A percentile compares a stretch with the other conserved stretches of the same genome.
phyloP scores from a whole-genome alignment of 169 alveolate genomes.

The Cyclospora cayetanensis region DNA sequence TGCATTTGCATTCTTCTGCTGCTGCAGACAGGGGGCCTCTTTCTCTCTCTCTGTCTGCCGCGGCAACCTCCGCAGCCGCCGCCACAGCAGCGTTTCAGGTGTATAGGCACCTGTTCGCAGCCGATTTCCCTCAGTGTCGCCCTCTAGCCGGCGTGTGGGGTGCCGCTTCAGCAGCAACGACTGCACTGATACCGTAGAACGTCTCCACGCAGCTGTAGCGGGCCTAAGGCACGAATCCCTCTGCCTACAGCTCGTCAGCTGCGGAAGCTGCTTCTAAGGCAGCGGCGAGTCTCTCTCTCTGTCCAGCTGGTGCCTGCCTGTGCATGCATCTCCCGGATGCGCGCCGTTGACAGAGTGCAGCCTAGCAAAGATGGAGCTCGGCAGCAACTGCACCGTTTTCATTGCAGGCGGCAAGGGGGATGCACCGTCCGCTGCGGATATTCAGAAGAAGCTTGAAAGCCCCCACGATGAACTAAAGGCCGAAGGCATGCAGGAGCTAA shows the following conservation, averaged over 20 bases:
- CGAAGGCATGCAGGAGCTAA: conserved; percentile 55
- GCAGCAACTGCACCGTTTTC: conserved; percentile 37
- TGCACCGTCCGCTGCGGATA: conserved; percentile 48
- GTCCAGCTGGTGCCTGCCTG: not conserved
- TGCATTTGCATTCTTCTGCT: not conserved
- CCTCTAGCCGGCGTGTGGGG: not conserved
- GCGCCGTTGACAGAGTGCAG: not conserved
- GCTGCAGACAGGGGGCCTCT: not conserved
- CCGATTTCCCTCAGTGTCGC: not conserved
- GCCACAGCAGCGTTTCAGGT: not conserved
- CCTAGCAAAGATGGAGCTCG: conserved; percentile 52
- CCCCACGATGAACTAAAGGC: conserved; percentile 20
- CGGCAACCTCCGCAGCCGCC: not conserved
- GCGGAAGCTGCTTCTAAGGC: no score
- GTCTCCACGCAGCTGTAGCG: not conserved
- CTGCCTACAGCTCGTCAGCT: no score
- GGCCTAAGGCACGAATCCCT: no score
- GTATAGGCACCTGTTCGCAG: not conserved
- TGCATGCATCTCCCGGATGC: not conserved
- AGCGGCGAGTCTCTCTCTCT: not conserved
- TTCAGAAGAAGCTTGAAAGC: conserved; percentile 47
- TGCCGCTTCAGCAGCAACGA: not conserved
- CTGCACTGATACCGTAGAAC: not conserved
- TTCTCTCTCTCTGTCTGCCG: not conserved
- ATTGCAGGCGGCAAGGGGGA: conserved; percentile 11